phyloP scores from a whole-genome alignment of 495 filamentous ascomycete genomes.

The Glarea lozoyensis region DNA sequence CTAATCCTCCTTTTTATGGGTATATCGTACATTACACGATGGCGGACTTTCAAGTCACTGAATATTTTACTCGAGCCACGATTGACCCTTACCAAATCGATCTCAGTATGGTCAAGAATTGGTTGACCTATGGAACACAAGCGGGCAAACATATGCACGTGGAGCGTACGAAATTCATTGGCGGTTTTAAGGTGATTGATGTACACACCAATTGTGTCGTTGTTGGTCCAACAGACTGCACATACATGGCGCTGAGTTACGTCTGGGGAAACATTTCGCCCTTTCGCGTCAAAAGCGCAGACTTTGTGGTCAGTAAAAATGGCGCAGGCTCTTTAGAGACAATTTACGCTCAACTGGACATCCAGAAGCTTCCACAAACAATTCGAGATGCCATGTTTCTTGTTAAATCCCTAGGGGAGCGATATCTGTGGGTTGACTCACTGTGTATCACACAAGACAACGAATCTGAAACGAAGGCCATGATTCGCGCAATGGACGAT shows the following conservation, averaged over 20 bases:
- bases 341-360: neutral
- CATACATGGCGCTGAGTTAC: neutral
- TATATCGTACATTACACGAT: too few species aligned
- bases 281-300: neutral
- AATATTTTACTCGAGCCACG: too few species aligned
- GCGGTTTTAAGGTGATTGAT: neutral
- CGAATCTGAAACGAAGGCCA: neutral
- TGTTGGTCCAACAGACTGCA: neutral
- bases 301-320: too few species aligned
- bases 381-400: neutral
- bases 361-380: neutral
- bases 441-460: neutral
- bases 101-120: too few species aligned
- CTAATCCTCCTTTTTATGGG: too few species aligned
- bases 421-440: neutral
- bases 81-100: too few species aligned
- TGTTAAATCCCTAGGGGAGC: neutral
- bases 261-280: neutral
- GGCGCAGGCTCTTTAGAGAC: neutral
- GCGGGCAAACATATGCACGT: too few species aligned
- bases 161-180: too few species aligned
- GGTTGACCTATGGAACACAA: too few species aligned
- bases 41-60: too few species aligned
- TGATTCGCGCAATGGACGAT: neutral
- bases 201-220: neutral